phyloP scores from a whole-genome alignment of 2,329 filamentous ascomycete species.

The Tympanopsis confertula region DNA sequence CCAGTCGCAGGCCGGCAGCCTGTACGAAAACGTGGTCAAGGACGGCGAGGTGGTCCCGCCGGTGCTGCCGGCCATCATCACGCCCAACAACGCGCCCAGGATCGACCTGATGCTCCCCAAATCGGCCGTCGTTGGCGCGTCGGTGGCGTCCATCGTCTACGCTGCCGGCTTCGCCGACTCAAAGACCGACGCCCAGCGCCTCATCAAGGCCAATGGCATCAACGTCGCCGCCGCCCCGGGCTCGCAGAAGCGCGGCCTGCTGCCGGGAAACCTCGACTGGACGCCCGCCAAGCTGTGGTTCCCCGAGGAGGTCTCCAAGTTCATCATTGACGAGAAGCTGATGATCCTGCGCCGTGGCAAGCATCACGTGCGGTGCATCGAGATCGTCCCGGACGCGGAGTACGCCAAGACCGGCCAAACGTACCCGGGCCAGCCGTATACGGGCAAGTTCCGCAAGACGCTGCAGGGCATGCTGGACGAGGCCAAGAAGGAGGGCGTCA shows the following conservation, averaged over 20 bases:
- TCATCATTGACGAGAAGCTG: constrained; percentile 44
- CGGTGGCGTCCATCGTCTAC: constrained; percentile 45
- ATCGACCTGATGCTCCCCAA: constrained; percentile 47
- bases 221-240: constrained; percentile 46
- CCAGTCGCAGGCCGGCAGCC: constrained; percentile 2
- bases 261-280: constrained; percentile 42
- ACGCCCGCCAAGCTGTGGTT: constrained; percentile 48
- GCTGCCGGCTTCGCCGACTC: constrained; percentile 47
- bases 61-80: constrained; percentile 24
- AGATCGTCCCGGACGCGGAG: constrained; percentile 44
- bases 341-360: constrained; percentile 53
- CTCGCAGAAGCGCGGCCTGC: constrained; percentile 27
- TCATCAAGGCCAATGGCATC: constrained; percentile 40
- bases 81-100: constrained; percentile 36
- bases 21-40: constrained; percentile 4
- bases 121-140: constrained; percentile 38
- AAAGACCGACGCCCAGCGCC: constrained; percentile 42
- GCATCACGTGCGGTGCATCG: constrained; percentile 48
- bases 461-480: too few species aligned
- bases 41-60: constrained; percentile 6
- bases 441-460: too few species aligned
- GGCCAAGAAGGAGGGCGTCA: too few species aligned
- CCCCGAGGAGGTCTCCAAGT: constrained; percentile 43
- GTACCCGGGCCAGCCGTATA: too few species aligned
- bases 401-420: constrained; percentile 33